These are phyloP conservation scores for Lomentospora prolificans DNA, from an alignment of 2,329 filamentous ascomycete genomes.

Conservation along the genomic window DNA sequence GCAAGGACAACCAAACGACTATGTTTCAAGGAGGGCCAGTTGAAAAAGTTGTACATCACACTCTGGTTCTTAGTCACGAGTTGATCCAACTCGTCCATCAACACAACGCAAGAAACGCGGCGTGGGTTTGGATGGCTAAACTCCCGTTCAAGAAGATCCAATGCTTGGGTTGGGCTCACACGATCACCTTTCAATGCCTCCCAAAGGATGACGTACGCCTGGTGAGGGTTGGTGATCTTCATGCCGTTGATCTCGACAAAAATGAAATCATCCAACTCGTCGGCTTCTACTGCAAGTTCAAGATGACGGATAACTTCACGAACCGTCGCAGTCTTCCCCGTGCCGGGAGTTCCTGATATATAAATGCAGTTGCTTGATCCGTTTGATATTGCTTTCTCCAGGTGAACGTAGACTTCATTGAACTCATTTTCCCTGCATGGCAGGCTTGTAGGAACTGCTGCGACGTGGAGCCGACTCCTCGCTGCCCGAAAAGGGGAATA, in stretches of 20 bases:
- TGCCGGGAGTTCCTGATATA: slow-evolving; percentile 96
- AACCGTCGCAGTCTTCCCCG: slow-evolving; percentile 94
- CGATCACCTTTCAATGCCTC: slow-evolving; percentile 89
- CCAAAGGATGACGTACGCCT: slow-evolving; percentile 92
- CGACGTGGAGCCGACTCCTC: slow-evolving; percentile 81
- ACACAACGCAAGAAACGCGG: slow-evolving; percentile 85
- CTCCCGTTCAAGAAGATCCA: slow-evolving; percentile 84
- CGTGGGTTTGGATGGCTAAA: slow-evolving; percentile 87
- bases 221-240: slow-evolving; percentile 97
- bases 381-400: slow-evolving; percentile 88
- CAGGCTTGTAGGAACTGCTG: slow-evolving; percentile 78
- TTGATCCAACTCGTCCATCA: slow-evolving; percentile 98
- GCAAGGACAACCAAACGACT: slow-evolving; percentile 91
- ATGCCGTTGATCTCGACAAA: slow-evolving; percentile 99
- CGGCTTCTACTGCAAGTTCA: slow-evolving; percentile 75
- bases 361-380: slow-evolving; percentile 95
- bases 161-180: slow-evolving; percentile 81
- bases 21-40: slow-evolving; percentile 89
- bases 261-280: slow-evolving; percentile 96
- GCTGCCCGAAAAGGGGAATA: slow-evolving; percentile 88
- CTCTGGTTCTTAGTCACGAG: slow-evolving; percentile 96
- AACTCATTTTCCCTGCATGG: slow-evolving; percentile 93
- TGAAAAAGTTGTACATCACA: slow-evolving; percentile 99
- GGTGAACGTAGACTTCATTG: slow-evolving; percentile 79
- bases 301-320: slow-evolving; percentile 86